A percentile compares a stretch with the other conserved stretches of the same genome.
Evolutionary conservation across 1,139 yeast genomes (phyloP).

Genomic region (Saccharomyces hybrid): DNA sequence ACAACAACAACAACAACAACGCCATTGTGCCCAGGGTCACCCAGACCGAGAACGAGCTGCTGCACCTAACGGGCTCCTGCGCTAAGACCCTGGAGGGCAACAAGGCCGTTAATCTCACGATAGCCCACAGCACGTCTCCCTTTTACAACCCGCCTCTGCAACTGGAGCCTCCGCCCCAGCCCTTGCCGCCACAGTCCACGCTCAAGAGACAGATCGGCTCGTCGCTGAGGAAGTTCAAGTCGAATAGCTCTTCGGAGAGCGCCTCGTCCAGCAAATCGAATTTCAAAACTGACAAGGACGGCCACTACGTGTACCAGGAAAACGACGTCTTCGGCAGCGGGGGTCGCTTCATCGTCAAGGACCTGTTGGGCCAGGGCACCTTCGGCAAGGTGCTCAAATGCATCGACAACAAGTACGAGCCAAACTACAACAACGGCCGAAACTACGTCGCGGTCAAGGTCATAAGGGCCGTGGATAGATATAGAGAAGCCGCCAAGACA

Average conservation of each 20-base stretch:
- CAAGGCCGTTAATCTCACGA: conserved; percentile 20
- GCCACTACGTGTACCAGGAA: conserved; percentile 65
- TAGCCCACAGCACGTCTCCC: conserved; percentile 21
- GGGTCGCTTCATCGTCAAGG: conserved; percentile 55
- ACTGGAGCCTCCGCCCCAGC: not conserved
- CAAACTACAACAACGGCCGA: conserved; percentile 33
- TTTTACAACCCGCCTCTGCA: conserved; percentile 2
- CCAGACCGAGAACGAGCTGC: conserved; percentile 28
- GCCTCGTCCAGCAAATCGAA: not conserved
- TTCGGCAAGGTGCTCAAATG: conserved; percentile 91
- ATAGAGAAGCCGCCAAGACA: conserved; percentile 78
- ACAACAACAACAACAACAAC: not conserved
- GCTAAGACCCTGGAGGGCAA: conserved; percentile 28
- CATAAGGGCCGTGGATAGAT: conserved; percentile 70
- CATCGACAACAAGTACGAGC: conserved; percentile 43
- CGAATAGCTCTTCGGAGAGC: not conserved
- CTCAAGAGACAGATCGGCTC: not conserved
- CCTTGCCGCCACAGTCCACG: not conserved
- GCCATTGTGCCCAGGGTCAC: conserved; percentile 6
- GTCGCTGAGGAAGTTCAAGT: not conserved
- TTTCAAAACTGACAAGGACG: conserved; percentile 56
- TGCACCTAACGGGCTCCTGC: conserved; percentile 29
- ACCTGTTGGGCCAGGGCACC: conserved; percentile 90
- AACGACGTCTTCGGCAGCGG: conserved; percentile 55
- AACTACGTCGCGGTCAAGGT: conserved; percentile 82